Conservation (phyloP, 345 rosid species). For the Rhizophora apiculata region DNA sequence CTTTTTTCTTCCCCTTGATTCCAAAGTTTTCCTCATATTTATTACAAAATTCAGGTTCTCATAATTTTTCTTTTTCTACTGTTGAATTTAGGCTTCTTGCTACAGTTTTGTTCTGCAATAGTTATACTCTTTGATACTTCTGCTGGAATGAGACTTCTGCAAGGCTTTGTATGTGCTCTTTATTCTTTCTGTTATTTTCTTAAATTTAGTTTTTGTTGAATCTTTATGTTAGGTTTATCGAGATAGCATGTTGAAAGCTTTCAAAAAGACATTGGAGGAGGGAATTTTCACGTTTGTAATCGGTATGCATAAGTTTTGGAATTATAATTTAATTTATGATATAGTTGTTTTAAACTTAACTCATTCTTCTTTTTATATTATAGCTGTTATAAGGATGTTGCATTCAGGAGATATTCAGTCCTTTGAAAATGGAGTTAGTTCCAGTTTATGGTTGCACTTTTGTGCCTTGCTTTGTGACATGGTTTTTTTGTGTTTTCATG, state of each 20-base stretch:
- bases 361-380: neutral
- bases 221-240: slow-evolving; percentile 59
- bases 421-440: slow-evolving; percentile 25
- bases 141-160: neutral
- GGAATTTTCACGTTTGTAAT: slow-evolving; percentile 78
- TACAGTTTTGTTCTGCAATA: too few species aligned
- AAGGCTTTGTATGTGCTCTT: neutral
- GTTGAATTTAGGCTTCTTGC: too few species aligned
- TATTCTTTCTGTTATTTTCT: slow-evolving; percentile 2
- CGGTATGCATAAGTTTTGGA: slow-evolving; percentile 46
- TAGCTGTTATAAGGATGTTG: slow-evolving; percentile 10
- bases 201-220: slow-evolving; percentile 6
- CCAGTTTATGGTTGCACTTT: slow-evolving; percentile 22
- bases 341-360: neutral
- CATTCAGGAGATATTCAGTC: slow-evolving; percentile 24
- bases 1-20: too few species aligned
- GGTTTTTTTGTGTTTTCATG: slow-evolving; percentile 29
- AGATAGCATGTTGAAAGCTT: slow-evolving; percentile 94
- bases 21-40: too few species aligned
- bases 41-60: neutral
- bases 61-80: neutral
- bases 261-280: slow-evolving; percentile 85
- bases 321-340: slow-evolving; percentile 4
- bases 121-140: neutral
- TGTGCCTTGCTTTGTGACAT: slow-evolving; percentile 15